Percentiles rank a stretch among this genome's conserved stretches.
phyloP scores from a whole-genome alignment of 768 basidiomycete genomes.

The Leccinum longicurvipes region DNA sequence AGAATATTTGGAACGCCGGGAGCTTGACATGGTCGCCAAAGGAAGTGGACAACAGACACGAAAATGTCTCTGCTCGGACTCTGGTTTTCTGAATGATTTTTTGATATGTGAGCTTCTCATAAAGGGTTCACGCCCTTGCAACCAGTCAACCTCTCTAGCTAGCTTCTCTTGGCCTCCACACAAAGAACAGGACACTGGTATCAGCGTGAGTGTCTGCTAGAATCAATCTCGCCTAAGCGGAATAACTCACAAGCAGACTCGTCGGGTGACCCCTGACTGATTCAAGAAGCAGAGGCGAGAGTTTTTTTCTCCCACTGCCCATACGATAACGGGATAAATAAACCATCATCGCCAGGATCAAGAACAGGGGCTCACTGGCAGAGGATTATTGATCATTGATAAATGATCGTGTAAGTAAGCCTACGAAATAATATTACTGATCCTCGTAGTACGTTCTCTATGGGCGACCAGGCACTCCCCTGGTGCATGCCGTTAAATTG shows the following conservation, averaged over 20 bases:
- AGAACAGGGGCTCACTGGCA: not conserved
- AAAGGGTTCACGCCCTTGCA: too few relatives aligned
- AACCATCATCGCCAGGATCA: not conserved
- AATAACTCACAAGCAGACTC: not conserved
- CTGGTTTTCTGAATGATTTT: too few relatives aligned
- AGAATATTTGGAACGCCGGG: too few relatives aligned
- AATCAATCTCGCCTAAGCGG: not conserved
- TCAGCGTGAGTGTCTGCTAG: constrained; percentile 1
- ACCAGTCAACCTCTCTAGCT: not conserved
- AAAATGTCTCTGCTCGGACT: too few relatives aligned
- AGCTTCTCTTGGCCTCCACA: not conserved
- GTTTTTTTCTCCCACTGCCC: not conserved
- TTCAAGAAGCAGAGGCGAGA: not conserved
- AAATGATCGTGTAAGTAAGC: not conserved
- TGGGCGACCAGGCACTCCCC: not conserved
- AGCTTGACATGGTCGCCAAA: too few relatives aligned
- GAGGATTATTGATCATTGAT: not conserved
- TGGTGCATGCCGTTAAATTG: not conserved
- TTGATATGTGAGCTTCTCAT: too few relatives aligned
- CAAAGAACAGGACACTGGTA: not conserved
- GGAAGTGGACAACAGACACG: too few relatives aligned
- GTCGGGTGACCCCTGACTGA: not conserved
- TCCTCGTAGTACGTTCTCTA: not conserved
- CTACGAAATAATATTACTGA: not conserved
- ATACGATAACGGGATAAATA: not conserved